These are phyloP conservation scores for Aciculosporium take DNA, from an alignment of 2,329 filamentous ascomycete genomes.

Conservation along the genomic window DNA sequence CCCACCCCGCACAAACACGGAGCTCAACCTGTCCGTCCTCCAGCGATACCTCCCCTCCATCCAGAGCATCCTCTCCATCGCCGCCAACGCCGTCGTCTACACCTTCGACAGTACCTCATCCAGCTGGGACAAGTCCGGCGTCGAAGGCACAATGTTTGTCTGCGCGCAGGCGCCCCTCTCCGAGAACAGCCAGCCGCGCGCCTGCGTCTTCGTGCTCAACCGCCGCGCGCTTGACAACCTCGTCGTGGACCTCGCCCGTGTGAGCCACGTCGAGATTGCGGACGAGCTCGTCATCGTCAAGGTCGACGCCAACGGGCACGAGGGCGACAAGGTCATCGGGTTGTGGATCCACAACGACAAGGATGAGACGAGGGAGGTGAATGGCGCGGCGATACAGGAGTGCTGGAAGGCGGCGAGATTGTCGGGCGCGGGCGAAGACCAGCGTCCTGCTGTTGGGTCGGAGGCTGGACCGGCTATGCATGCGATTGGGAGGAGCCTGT, in stretches of 20 bases:
- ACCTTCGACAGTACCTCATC: conserved; percentile 50
- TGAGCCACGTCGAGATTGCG: conserved; percentile 49
- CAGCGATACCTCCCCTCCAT: conserved; percentile 68
- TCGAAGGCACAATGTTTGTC: conserved; percentile 83
- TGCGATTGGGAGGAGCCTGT: conserved; percentile 29
- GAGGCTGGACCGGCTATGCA: conserved; percentile 28
- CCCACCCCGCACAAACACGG: conserved; percentile 58
- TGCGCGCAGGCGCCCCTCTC: conserved; percentile 45
- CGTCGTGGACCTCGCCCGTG: conserved; percentile 46
- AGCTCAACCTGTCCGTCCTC: conserved; percentile 77
- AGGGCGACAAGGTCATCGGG: conserved; percentile 31
- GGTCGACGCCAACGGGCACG: conserved; percentile 21
- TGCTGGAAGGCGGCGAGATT: conserved; percentile 26
- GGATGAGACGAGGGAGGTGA: conserved; percentile 27
- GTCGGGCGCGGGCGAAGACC: conserved; percentile 15
- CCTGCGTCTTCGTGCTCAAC: conserved; percentile 60
- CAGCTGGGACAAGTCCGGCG: conserved; percentile 70
- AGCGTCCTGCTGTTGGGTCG: conserved; percentile 16
- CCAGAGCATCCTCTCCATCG: conserved; percentile 59
- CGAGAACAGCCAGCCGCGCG: conserved; percentile 22
- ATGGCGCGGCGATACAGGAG: conserved; percentile 27
- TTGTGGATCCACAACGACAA: conserved; percentile 41
- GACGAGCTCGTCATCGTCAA: conserved; percentile 39
- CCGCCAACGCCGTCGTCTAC: conserved; percentile 78
- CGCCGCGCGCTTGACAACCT: conserved; percentile 58